A percentile compares a stretch with the other conserved stretches of the same genome.
These are phyloP conservation scores for Xylaria acuta DNA, from an alignment of 495 filamentous ascomycete genomes.

Conservation along the genomic window DNA sequence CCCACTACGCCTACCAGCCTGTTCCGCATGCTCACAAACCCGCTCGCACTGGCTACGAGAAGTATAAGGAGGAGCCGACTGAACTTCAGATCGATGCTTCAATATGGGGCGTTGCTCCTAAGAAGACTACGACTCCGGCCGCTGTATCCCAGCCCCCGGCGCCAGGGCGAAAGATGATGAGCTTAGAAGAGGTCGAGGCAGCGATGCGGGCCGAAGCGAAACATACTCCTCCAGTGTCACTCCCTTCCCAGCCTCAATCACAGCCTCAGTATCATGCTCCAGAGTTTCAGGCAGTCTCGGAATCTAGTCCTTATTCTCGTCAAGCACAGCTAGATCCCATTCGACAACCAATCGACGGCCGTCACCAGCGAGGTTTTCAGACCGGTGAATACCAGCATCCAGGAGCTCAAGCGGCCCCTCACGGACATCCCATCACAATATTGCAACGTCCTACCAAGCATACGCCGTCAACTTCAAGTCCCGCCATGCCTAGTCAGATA, in stretches of 20 bases:
- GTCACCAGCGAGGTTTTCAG: conserved; percentile 36
- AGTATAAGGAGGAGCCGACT: conserved; percentile 76
- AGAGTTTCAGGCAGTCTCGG: conserved; percentile 40
- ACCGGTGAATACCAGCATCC: conserved; percentile 33
- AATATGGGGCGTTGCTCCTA: conserved; percentile 81
- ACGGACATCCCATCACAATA: conserved; percentile 53
- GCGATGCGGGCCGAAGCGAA: conserved; percentile 78
- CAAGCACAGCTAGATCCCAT: conserved; percentile 36
- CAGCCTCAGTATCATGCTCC: conserved; percentile 41
- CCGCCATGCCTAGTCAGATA: conserved; percentile 33
- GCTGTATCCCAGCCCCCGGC: conserved; percentile 35
- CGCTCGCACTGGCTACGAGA: conserved; percentile 83
- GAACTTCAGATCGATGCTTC: conserved; percentile 92
- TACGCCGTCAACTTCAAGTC: conserved; percentile 33
- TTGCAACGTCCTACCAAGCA: conserved; percentile 53
- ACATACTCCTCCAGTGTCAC: conserved; percentile 32
- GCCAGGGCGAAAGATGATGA: conserved; percentile 84
- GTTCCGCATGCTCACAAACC: conserved; percentile 55
- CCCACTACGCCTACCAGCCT: conserved; percentile 49
- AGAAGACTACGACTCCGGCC: conserved; percentile 56
- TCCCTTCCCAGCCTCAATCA: conserved; percentile 36
- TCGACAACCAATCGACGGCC: conserved; percentile 36
- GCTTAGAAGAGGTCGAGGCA: conserved; percentile 95
- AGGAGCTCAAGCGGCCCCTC: conserved; percentile 34
- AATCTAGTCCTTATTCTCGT: conserved; percentile 34